Base-by-base conservation (phyloP, 2,329 filamentous ascomycete genomes). In the Didymella arachidicola region DNA sequence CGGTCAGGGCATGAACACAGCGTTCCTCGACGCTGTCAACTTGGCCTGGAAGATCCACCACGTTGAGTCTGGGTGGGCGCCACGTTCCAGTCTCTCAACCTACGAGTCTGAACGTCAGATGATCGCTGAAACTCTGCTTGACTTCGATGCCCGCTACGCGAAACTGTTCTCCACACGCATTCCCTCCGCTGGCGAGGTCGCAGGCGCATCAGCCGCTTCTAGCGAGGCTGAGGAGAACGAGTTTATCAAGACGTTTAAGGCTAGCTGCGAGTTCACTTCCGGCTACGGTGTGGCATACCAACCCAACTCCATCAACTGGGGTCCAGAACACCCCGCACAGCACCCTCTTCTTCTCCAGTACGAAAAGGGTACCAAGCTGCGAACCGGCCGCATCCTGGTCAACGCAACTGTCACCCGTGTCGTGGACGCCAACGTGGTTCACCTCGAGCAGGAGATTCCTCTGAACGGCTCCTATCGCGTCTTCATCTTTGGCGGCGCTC, bases 11-110 rank as follows among this genome's bases (percentile, higher is more conserved):
- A 88, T 85, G 83, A 86, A 86, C 78, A 86, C 84, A 63, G 81
- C 85, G 22, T 84, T 85, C 77, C 77, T 83, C 46, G 81, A 83
- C 69, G 92, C 92, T 0, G 86, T 92, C 60, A 98, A 97, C 76
- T 82, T 98, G 39, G 93, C 93, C 7, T 98, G 93, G 93, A 98
- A 98, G 81, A 91, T 97, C 50, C 93, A 97, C 73, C 88, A 91
- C 34, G 94, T 97, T 10, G 93, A 97, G 74, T 83, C 84, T 26
- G 92, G 92, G 12, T 91, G 96, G 66, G 91, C 92, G 1, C 80
- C 87, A 29, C 89, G 91, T 60, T 85, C 86, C 3, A 83, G 95
- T 18, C 84, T 98, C 49, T 86, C 88, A 61, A 95, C 93, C 0
- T 98, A 97, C 75, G 92, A 97, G 79, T 83, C 84, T 2, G 93